Evolutionary conservation across 2,329 filamentous ascomycete genomes (phyloP), one percentile per base, ranked within the genome.

Genomic region (Botrytis fabae): DNA sequence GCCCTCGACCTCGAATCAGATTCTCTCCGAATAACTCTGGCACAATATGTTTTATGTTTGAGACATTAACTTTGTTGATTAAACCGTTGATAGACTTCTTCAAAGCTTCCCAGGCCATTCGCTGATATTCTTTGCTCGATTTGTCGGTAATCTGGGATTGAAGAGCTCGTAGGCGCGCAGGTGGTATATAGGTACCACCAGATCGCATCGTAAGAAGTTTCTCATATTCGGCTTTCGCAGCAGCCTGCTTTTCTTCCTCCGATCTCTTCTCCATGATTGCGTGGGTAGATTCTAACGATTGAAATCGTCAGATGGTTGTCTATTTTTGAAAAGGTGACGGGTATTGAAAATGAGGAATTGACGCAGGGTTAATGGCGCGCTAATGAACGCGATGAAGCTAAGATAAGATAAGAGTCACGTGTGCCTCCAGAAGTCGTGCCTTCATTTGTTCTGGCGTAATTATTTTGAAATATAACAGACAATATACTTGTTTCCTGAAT

Each of bases 81-180:
- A 99, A 85, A 78, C 96, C 96, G 81, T 99, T 98, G 84, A 99
- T 97, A 66, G 93, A 96, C 86, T 99, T 99, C 85, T 99, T 99
- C 80, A 99, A 85, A 20, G 95, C 95, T 83, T 99, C 96, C 96
- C 96, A 99, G 14, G 95, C 94, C 93, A 99, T 97, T 79, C 96
- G 93, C 87, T 98, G 96, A 81, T 97, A 98, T 84, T 98, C 96
- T 83, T 97, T 97, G 83, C 92, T 97, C 71, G 89, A 91, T 86
- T 97, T 97, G 84, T 99, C 96, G 75, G 94, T 98, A 82, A 99
- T 97, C 83, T 97, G 94, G 70, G 95, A 93, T 85, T 99, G 96
- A 75, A 99, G 88, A 57, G 95, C 95, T 78, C 94, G 90, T 80
- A 99, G 86, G 78, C 94, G 89, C 70, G 95, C 95, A 0, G 96